phyloP scores from a whole-genome alignment of 73 alveolate species.

The Stentor roeselii region DNA sequence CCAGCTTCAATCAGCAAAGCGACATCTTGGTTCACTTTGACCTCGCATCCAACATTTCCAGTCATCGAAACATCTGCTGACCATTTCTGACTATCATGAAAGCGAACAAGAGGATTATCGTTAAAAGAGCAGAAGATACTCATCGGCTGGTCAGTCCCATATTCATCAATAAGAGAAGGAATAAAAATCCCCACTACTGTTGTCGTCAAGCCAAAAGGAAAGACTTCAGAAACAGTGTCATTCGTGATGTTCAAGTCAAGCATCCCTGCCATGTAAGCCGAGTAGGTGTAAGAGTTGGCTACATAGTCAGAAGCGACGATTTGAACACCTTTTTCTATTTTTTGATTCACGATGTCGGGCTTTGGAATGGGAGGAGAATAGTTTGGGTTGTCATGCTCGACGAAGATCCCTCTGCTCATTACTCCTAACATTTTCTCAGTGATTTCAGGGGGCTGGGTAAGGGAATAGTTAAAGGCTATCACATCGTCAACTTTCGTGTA shows the following conservation, averaged over 20 bases:
- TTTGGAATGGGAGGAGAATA: neutral
- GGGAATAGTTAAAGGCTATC: neutral
- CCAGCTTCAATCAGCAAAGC: neutral
- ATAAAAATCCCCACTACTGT: neutral
- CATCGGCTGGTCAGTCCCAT: neutral
- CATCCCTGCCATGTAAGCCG: neutral
- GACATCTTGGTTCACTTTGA: neutral
- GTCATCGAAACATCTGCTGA: neutral
- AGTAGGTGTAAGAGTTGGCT: neutral
- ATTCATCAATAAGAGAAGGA: neutral
- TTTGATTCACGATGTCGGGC: neutral
- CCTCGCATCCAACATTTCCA: neutral
- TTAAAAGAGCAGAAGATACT: neutral
- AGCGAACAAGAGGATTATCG: neutral
- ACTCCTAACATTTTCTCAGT: neutral
- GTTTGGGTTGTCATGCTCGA: neutral
- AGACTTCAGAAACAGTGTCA: neutral
- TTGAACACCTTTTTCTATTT: neutral
- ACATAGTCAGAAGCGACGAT: neutral
- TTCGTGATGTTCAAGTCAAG: neutral
- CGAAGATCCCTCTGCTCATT: neutral
- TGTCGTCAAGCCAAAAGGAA: neutral
- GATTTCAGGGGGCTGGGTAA: neutral
- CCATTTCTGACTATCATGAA: neutral
- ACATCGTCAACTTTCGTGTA: neutral